These are phyloP conservation scores for Fraxinus sp. DNA, from an alignment of 305 asterid species.

Conservation along the genomic window DNA sequence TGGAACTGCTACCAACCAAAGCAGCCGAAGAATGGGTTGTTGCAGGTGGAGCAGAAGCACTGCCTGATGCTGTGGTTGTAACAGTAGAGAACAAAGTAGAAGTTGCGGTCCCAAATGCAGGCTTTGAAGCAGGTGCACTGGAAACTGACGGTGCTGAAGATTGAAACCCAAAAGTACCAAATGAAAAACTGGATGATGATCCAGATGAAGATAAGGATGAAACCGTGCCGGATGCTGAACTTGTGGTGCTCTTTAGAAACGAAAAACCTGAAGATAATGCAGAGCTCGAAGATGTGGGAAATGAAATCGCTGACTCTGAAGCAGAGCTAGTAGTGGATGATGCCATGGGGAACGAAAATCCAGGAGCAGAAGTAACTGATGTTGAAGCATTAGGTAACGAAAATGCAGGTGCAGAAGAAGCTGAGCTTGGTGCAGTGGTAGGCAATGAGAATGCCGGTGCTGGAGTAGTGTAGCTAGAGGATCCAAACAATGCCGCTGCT, in stretches of 20 bases:
- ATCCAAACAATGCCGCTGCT: conserved; percentile 27
- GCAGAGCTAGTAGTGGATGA: conserved; percentile 30
- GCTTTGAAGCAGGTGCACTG: conserved; percentile 29
- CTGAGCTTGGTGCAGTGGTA: conserved; percentile 22
- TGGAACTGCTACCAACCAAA: conserved; percentile 24
- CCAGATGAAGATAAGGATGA: conserved; percentile 37
- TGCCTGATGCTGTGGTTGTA: conserved; percentile 34
- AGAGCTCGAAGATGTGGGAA: conserved; percentile 28
- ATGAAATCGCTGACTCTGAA: conserved; percentile 4
- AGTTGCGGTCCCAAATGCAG: conserved; percentile 29
- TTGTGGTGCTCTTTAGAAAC: conserved; percentile 31
- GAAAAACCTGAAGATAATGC: conserved; percentile 35
- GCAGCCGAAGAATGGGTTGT: conserved; percentile 31
- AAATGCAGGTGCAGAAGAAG: conserved; percentile 39
- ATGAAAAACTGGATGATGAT: conserved; percentile 39
- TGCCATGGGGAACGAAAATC: conserved; percentile 34
- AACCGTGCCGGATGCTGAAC: conserved; percentile 22
- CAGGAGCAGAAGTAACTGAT: conserved; percentile 35
- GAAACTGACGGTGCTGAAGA: conserved; percentile 26
- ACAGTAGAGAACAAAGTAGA: conserved; percentile 39
- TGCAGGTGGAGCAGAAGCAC: conserved; percentile 27
- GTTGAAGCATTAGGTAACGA: conserved; percentile 31
- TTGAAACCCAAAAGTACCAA: conserved; percentile 32
- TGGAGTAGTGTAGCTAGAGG: conserved; percentile 24
- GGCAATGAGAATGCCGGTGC: conserved; percentile 26